Conservation (phyloP, 1,284 basidiomycete genomes). For the Papiliotrema flavescens region DNA sequence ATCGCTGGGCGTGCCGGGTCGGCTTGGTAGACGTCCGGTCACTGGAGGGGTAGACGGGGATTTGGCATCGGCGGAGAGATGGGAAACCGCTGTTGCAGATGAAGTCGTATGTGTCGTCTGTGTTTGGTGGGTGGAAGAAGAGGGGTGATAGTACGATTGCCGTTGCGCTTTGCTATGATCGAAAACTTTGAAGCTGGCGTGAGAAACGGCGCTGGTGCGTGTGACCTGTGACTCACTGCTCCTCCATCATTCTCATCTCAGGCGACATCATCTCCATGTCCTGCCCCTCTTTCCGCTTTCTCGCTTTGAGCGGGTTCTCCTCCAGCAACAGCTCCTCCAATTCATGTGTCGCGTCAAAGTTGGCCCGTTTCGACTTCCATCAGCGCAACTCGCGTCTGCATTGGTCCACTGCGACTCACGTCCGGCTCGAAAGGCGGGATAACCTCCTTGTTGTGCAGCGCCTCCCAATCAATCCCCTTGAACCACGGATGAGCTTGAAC, state of each 20-base stretch:
- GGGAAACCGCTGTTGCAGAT: conserved; percentile 11
- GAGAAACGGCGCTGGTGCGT: too few species aligned
- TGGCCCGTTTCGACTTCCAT: conserved; percentile 85
- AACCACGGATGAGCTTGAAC: conserved; percentile 85
- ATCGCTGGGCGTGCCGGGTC: conserved; percentile 31
- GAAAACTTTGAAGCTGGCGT: conserved; percentile 47
- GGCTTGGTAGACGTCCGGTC: conserved; percentile 6
- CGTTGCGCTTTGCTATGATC: conserved; percentile 45
- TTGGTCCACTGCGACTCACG: conserved; percentile 32
- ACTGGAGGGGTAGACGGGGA: not conserved
- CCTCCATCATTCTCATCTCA: conserved; percentile 96
- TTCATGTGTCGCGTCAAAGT: conserved; percentile 99
- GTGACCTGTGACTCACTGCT: conserved; percentile 66
- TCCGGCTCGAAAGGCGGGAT: conserved; percentile 88
- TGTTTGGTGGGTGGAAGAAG: conserved; percentile 11
- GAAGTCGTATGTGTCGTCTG: conserved; percentile 19
- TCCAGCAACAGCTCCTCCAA: conserved; percentile 91
- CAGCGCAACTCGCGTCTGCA: not conserved
- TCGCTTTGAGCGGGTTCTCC: conserved; percentile 94
- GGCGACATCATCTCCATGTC: conserved; percentile 77
- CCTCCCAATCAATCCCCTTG: conserved; percentile 76
- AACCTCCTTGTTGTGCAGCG: conserved; percentile 72
- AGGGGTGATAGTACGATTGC: conserved; percentile 43
- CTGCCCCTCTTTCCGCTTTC: conserved; percentile 83
- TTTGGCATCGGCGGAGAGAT: conserved; percentile 1